Conservation (phyloP, 1,139 yeast species). For the Arxiozyma bovina region DNA sequence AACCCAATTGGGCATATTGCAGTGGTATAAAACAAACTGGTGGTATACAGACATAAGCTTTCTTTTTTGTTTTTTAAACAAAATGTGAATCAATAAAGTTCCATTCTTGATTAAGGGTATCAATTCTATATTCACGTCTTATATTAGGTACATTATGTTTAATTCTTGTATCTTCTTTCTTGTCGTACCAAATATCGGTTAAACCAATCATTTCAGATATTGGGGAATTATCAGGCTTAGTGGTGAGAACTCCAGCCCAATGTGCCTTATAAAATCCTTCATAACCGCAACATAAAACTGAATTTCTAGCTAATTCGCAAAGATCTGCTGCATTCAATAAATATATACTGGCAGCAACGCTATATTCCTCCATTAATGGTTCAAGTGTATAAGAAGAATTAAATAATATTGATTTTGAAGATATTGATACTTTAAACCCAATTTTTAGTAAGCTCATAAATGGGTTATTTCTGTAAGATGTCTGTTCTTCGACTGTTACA, state of each 20-base stretch:
- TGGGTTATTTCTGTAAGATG: slow-evolving; percentile 38
- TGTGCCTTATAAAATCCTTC: slow-evolving; percentile 76
- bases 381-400: slow-evolving; percentile 51
- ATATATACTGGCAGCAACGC: slow-evolving; percentile 66
- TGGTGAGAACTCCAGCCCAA: slow-evolving; percentile 60
- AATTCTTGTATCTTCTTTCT: slow-evolving; percentile 9
- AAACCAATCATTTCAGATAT: slow-evolving; percentile 19
- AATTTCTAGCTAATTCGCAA: slow-evolving; percentile 45
- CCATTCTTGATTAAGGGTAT: slow-evolving; percentile 27
- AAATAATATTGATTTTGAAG: slow-evolving; percentile 46
- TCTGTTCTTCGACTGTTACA: slow-evolving; percentile 16
- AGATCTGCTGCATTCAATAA: slow-evolving; percentile 57
- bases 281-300: slow-evolving; percentile 68
- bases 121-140: slow-evolving; percentile 23
- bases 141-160: slow-evolving; percentile 28
- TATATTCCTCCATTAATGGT: slow-evolving; percentile 62
- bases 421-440: slow-evolving; percentile 55
- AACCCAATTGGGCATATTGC: too few species aligned
- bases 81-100: slow-evolving; percentile 13
- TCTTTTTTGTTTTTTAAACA: not conserved
- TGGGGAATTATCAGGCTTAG: slow-evolving; percentile 6
- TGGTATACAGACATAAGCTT: too few species aligned
- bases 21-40: too few species aligned
- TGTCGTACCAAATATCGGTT: slow-evolving; percentile 26
- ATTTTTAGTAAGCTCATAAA: slow-evolving; percentile 48